Conservation (phyloP, 2,329 filamentous ascomycete species). For the Diaporthe helianthi region DNA sequence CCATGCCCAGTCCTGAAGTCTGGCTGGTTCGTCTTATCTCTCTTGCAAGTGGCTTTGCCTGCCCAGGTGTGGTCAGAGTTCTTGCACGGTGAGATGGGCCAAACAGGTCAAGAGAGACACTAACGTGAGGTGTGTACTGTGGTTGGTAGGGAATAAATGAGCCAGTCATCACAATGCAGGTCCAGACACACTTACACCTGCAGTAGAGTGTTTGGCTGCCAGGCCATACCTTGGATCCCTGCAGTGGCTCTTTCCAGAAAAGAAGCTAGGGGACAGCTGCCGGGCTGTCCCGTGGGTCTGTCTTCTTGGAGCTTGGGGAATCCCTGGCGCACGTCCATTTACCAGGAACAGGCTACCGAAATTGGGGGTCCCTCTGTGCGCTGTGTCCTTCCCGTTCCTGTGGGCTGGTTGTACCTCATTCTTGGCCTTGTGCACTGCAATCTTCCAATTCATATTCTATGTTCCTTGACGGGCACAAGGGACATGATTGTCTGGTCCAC, state of each 20-base stretch:
- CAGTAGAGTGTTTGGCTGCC: background rate
- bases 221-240: conserved; percentile 2
- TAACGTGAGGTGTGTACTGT: background rate
- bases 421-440: conserved; percentile 5
- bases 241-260: background rate
- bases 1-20: background rate
- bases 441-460: background rate
- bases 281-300: conserved; percentile 6
- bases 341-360: conserved; percentile 9
- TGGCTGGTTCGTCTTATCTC: conserved; percentile 4
- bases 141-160: background rate
- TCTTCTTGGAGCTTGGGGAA: conserved; percentile 6
- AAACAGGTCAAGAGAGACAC: background rate
- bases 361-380: conserved; percentile 2
- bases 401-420: background rate
- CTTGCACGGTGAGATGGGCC: background rate
- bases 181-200: background rate
- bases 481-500: background rate
- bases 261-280: conserved; percentile 16
- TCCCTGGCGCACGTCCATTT: conserved; percentile 8
- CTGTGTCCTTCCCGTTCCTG: conserved; percentile 5
- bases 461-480: background rate
- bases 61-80: background rate
- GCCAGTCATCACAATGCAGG: background rate
- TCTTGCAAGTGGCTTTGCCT: background rate